phyloP scores from a whole-genome alignment of 1,139 yeast species.

The Blastobotrys serpentis region DNA sequence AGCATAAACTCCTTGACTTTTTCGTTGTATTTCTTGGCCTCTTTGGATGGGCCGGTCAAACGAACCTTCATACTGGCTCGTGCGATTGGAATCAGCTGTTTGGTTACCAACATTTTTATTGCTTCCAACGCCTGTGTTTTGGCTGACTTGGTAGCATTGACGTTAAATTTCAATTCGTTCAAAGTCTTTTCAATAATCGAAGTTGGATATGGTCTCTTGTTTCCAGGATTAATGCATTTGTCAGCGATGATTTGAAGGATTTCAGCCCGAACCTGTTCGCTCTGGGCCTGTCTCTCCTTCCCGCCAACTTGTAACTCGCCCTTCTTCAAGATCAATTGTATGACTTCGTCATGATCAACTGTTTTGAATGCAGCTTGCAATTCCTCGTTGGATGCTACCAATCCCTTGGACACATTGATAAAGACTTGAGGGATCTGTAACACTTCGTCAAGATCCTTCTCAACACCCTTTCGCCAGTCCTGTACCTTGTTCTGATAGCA shows the following conservation, averaged over 20 bases:
- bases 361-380: constrained; percentile 71
- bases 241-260: constrained; percentile 81
- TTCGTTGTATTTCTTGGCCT: constrained; percentile 53
- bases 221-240: constrained; percentile 86
- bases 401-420: constrained; percentile 90
- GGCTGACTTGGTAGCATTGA: constrained; percentile 74
- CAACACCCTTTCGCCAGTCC: constrained; percentile 83
- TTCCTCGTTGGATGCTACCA: constrained; percentile 87
- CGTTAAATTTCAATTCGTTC: constrained; percentile 74
- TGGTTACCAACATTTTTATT: constrained; percentile 68
- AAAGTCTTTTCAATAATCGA: constrained; percentile 89
- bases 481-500: constrained; percentile 97
- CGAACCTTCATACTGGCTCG: constrained; percentile 91
- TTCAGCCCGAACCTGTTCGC: constrained; percentile 76
- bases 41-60: constrained; percentile 46
- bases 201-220: constrained; percentile 90
- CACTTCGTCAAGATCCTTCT: constrained; percentile 93
- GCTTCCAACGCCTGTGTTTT: constrained; percentile 92
- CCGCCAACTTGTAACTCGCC: constrained; percentile 96
- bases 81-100: constrained; percentile 87
- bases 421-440: constrained; percentile 95
- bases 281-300: constrained; percentile 80
- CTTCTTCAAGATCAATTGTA: constrained; percentile 74
- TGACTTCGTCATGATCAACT: constrained; percentile 69
- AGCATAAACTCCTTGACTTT: constrained; percentile 53